A percentile compares a stretch with the other conserved stretches of the same genome.
These are phyloP conservation scores for Lentithecium fluviatile DNA, from an alignment of 495 filamentous ascomycete species.

Conservation along the genomic window DNA sequence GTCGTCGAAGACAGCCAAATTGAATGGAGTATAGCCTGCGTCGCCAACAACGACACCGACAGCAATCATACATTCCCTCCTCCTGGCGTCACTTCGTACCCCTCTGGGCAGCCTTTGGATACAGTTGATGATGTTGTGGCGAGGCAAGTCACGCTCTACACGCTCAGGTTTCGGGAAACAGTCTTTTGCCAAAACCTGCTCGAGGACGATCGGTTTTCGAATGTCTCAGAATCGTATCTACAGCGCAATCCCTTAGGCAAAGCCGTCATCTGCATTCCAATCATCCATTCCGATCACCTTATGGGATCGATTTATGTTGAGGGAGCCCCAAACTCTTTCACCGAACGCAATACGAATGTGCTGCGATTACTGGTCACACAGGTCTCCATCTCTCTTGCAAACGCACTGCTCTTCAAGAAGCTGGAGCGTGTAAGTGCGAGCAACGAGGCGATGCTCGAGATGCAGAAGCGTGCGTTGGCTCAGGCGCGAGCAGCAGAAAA, in stretches of 20 bases:
- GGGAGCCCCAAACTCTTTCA: slow-evolving; percentile 52
- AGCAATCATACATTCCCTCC: slow-evolving; percentile 47
- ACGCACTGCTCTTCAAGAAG: slow-evolving; percentile 81
- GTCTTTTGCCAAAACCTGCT: slow-evolving; percentile 82
- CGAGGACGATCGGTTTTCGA: slow-evolving; percentile 83
- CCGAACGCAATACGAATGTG: slow-evolving; percentile 78
- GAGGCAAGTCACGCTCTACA: slow-evolving; percentile 77
- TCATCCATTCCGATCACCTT: slow-evolving; percentile 73
- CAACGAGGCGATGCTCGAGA: slow-evolving; percentile 85
- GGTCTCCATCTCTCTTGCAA: slow-evolving; percentile 83
- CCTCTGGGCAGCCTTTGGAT: slow-evolving; percentile 64
- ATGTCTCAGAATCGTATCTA: slow-evolving; percentile 69
- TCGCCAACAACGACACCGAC: slow-evolving; percentile 49
- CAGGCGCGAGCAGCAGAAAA: slow-evolving; percentile 77
- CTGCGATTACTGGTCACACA: slow-evolving; percentile 85
- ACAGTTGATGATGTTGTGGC: slow-evolving; percentile 65
- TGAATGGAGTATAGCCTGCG: slow-evolving; percentile 75
- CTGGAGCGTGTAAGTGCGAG: slow-evolving; percentile 46
- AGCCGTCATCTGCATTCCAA: slow-evolving; percentile 82
- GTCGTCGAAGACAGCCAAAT: slow-evolving; percentile 68
- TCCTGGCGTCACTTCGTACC: slow-evolving; percentile 60
- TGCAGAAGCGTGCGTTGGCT: slow-evolving; percentile 77
- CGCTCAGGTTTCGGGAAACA: slow-evolving; percentile 76
- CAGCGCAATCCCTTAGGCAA: slow-evolving; percentile 66
- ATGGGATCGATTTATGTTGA: slow-evolving; percentile 85